Percentiles rank a stretch among this genome's conserved stretches.
These are phyloP conservation scores for Lactifluus volemus DNA, from an alignment of 768 basidiomycete genomes.

Conservation along the genomic window DNA sequence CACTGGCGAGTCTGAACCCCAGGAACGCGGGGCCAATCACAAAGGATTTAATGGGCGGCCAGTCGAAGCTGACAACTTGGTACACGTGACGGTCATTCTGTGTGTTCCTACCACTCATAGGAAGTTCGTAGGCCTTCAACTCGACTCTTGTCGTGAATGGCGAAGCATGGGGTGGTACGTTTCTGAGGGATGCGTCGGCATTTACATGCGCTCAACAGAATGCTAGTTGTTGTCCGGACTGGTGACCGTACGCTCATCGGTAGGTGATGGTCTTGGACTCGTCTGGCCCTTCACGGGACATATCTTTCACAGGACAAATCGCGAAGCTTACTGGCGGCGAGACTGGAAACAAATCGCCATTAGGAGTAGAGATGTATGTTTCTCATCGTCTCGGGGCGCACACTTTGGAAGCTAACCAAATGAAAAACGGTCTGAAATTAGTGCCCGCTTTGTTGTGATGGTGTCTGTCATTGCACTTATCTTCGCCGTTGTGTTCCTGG, in stretches of 20 bases:
- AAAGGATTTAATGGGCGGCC: constrained; percentile 41
- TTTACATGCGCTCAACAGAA: not conserved
- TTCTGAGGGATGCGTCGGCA: not conserved
- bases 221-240: constrained; percentile 53
- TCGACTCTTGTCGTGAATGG: constrained; percentile 62
- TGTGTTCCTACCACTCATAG: not conserved
- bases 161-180: constrained; percentile 60
- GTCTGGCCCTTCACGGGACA: not conserved
- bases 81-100: constrained; percentile 21
- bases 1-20: constrained; percentile 64
- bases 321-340: constrained; percentile 58
- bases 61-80: constrained; percentile 60
- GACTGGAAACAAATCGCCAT: constrained; percentile 53
- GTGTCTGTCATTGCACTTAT: constrained; percentile 53
- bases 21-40: constrained; percentile 43
- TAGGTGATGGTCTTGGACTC: constrained; percentile 19
- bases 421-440: constrained; percentile 19
- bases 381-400: not conserved
- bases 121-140: constrained; percentile 46
- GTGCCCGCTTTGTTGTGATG: constrained; percentile 51
- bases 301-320: constrained; percentile 45
- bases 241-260: constrained; percentile 62
- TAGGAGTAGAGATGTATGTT: constrained; percentile 56
- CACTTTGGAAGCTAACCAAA: not conserved
- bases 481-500: constrained; percentile 57